Evolutionary conservation across 306 rosid species (phyloP).

Genomic region (Casuarina glauca): DNA sequence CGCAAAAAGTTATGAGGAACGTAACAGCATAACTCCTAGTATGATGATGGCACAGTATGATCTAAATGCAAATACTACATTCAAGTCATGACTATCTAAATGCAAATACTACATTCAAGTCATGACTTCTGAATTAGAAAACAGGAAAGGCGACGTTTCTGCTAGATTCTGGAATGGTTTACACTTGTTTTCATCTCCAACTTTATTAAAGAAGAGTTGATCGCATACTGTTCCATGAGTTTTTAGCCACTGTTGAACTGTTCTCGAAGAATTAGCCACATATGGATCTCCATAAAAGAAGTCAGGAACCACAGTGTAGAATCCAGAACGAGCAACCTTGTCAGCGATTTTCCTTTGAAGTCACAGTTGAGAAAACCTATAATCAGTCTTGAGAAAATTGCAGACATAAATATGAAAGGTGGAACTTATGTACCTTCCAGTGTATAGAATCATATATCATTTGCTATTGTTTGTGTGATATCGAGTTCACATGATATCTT

Average conservation of each 20-base stretch:
- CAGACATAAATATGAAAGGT: neutral
- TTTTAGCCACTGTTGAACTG: conserved; percentile 2
- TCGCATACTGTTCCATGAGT: conserved; percentile 13
- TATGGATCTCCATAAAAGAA: conserved; percentile 9
- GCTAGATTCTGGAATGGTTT: neutral
- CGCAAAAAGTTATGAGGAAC: neutral
- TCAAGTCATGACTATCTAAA: neutral
- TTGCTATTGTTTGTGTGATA: neutral
- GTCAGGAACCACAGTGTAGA: conserved; percentile 12
- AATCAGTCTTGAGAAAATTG: neutral
- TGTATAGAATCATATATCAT: neutral
- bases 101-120: neutral
- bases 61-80: neutral
- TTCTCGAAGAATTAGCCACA: neutral
- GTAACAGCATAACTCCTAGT: neutral
- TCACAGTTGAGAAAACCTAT: neutral
- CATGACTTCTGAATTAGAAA: neutral
- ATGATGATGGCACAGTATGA: neutral
- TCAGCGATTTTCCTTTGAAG: conserved; percentile 3
- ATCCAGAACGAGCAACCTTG: conserved; percentile 5
- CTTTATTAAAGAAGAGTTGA: conserved; percentile 6
- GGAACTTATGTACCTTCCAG: neutral
- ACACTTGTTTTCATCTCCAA: neutral
- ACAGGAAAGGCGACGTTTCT: neutral
- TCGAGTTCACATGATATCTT: neutral